Base-by-base conservation (phyloP, 202 grass and related monocot genomes). In the Musa balbisiana region DNA sequence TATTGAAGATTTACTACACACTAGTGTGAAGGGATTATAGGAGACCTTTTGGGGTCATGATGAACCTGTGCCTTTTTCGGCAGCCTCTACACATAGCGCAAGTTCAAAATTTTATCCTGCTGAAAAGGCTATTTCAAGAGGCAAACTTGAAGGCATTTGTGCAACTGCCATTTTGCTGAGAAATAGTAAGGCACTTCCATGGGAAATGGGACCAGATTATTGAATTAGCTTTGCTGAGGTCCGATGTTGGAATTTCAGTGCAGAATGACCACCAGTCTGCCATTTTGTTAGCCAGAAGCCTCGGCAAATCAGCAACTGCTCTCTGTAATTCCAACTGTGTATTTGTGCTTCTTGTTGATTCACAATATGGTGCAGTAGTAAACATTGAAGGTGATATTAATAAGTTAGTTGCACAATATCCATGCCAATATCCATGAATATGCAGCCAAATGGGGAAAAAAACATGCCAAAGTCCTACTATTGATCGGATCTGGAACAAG, bases 201-300 rank as follows among this genome's bases (percentile, higher is more conserved):
- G 92, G 92, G 51, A 92, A 87, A 68, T 96, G 89, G 92, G 92
- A 96, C 74, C 89, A 96, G 27, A 96, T 96, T 70, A 68, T 90
- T 59, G 85, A 92, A 55, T 33, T 96, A 76, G 78, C 87, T 81
- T 74, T 92, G 80, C 74, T 96, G 81, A 92, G 87, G 54, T 89
- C 92, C 75, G 89, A 90, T 87, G 86, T 96, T 73, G 87, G 85
- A 72, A 88, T 88, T 87, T 90, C 72, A 0, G 33, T 22, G 9
- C 90, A 88, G 51, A 86, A 67, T 60, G 85, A 87, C 33, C 89
- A 83, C 76, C 64, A 60, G 23, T 87, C 85, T 69, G 92, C 85
- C 58, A 63, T 96, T 58, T 69, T 96, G 52, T 85, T 96, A 14
- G 92, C 87, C 55, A 87, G 92, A 80, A 96, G 90, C 77, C 92